Conservation (phyloP, 2,329 filamentous ascomycete genomes). For the Talaromyces sp. region DNA sequence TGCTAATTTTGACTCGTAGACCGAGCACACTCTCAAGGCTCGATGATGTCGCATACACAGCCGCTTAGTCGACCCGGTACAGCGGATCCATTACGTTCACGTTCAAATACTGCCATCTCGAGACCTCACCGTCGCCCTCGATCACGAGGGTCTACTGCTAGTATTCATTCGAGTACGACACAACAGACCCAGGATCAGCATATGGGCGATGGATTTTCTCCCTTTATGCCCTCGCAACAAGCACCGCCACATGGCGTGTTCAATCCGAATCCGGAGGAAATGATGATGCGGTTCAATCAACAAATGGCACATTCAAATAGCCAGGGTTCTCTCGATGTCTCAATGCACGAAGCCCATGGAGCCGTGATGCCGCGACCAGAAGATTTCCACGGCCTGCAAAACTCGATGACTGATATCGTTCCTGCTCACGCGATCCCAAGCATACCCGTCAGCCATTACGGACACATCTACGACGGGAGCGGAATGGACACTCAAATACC, state of each 20-base stretch:
- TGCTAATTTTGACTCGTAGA: conserved; percentile 24
- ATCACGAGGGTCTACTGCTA: conserved; percentile 46
- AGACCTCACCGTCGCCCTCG: conserved; percentile 40
- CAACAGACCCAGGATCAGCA: conserved; percentile 44
- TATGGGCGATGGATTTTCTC: conserved; percentile 36
- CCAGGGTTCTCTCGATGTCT: conserved; percentile 35
- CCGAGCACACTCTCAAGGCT: conserved; percentile 36
- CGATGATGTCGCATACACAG: conserved; percentile 38
- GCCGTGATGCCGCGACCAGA: conserved; percentile 35
- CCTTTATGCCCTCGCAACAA: conserved; percentile 38
- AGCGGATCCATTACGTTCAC: conserved; percentile 39
- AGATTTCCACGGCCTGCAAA: conserved; percentile 37
- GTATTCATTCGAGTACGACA: conserved; percentile 46
- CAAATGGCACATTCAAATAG: conserved; percentile 39
- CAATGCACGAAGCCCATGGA: conserved; percentile 37
- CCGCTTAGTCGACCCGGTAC: conserved; percentile 41
- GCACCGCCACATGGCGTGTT: conserved; percentile 35
- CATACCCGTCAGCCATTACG: conserved; percentile 37
- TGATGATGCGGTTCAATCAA: conserved; percentile 44
- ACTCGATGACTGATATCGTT: conserved; percentile 35
- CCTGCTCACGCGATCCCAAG: conserved; percentile 28
- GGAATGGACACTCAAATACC: conserved; percentile 42
- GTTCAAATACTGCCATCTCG: conserved; percentile 41
- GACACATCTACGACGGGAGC: conserved; percentile 38
- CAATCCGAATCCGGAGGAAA: conserved; percentile 41